Conservation (phyloP, 2,329 filamentous ascomycete species). For the Xylaria polymorpha region DNA sequence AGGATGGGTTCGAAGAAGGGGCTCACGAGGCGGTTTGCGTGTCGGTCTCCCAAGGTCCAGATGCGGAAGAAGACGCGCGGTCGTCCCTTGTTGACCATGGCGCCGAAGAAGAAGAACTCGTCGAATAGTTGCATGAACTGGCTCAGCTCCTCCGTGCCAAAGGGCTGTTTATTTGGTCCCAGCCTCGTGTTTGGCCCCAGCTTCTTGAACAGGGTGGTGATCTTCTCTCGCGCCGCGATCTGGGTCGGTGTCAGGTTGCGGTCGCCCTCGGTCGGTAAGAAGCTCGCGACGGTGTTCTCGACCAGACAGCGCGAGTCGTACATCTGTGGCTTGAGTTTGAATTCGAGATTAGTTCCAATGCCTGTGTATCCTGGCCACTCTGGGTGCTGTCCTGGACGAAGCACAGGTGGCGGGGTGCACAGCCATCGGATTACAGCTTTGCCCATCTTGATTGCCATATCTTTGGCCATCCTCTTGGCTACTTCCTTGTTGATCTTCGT, state of each 20-base stretch:
- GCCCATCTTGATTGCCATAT: background rate
- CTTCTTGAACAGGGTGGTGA: background rate
- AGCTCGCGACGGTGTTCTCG: slow-evolving; percentile 21
- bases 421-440: background rate
- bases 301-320: slow-evolving; percentile 2
- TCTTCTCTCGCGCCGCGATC: background rate
- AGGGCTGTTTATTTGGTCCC: background rate
- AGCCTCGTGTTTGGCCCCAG: background rate
- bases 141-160: background rate
- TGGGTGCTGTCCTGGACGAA: slow-evolving; percentile 8
- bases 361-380: slow-evolving; percentile 18
- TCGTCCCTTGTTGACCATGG: background rate
- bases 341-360: background rate
- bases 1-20: background rate
- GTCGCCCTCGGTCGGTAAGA: background rate
- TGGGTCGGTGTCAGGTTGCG: slow-evolving; percentile 20
- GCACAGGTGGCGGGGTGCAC: background rate
- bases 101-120: slow-evolving; percentile 29
- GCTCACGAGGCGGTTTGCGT: background rate
- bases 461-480: background rate
- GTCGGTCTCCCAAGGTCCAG: background rate
- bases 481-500: background rate
- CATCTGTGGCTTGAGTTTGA: background rate
- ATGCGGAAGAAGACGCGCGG: background rate
- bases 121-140: slow-evolving; percentile 20